Base-by-base conservation (phyloP, 805 yeast genomes). In the Wickerhamiella galacta region DNA sequence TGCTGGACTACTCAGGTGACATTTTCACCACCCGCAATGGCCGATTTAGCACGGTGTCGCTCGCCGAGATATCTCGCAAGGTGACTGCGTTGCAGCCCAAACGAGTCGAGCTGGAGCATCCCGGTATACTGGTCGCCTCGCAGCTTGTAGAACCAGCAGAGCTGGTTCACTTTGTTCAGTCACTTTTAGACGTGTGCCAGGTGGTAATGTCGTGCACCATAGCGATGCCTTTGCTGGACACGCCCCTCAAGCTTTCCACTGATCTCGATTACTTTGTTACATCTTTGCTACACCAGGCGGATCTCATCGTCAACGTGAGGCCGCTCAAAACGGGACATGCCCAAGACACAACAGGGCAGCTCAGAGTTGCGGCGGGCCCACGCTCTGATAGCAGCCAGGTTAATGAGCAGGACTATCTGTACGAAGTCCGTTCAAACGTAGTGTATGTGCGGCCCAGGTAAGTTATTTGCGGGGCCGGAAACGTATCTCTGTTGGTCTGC, bases 301-400 rank as follows among this genome's bases (percentile, higher is more conserved):
- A 61, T 20, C 39, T 71, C 26, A 59, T 70, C 25, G 41, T 81
- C n/a, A 59, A 64, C 15, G 47, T 81, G 22, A 66, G 68, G 44
- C 83, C 93, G 1, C 56, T 82, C 38, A 61, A 67, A 3, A 80
- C 93, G 0, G 93, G 93, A 0, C 62, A 81, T 43, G 93, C 94
- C 0, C 69, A 67, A 28, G 94, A 82, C 48, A 67, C 79, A 2
- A 75, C 93, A 0, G 94, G 94, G 1, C 61, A 74, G 3, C 47
- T 82, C 25, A 60, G 68, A 0, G 61, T 82, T 0, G 53, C 73
- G 0, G 57, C 56, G 31, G 93, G 93, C 0, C 58, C 72, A 3
- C 27, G 23, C 3, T 14, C 15, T 12, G 5, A 4, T 4, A 27
- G 18, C 17, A 30, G 31, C n/a, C 23, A 18, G 6, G 25, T 30